These are phyloP conservation scores for Thuidium tamariscinum DNA, from an alignment of 225 moss, liverwort and hornwort genomes.

Conservation along the genomic window DNA sequence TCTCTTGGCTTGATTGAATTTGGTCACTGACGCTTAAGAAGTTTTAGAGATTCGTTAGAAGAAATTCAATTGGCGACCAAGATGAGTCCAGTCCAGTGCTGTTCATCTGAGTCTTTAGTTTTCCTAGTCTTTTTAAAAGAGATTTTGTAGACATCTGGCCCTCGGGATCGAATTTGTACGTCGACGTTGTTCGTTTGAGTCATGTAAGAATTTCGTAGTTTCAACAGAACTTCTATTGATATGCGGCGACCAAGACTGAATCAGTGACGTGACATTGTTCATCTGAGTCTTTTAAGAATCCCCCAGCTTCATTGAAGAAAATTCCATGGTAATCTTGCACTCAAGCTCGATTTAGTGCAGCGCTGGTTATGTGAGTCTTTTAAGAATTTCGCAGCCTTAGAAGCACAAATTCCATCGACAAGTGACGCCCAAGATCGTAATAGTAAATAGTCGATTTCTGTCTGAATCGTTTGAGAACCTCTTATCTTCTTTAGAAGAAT, in stretches of 20 bases:
- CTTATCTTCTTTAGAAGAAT: background rate
- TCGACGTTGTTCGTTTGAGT: background rate
- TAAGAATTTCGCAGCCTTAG: background rate
- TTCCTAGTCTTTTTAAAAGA: too few species aligned
- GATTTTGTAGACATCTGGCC: too few species aligned
- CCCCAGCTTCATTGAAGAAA: too few species aligned
- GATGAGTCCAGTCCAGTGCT: background rate
- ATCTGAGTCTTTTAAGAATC: background rate
- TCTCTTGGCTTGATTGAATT: background rate
- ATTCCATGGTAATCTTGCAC: background rate
- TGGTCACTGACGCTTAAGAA: background rate
- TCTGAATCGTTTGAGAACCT: too few species aligned
- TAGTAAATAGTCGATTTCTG: too few species aligned
- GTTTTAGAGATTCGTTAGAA: background rate
- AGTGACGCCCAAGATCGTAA: background rate
- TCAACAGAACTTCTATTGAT: background rate
- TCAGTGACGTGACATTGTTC: background rate
- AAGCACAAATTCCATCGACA: too few species aligned
- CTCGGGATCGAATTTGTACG: background rate
- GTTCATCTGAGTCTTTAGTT: background rate
- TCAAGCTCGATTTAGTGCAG: background rate
- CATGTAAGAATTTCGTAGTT: background rate
- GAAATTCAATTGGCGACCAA: background rate
- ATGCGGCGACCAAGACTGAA: background rate
- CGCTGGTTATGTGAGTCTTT: background rate